Conservation (phyloP, 306 rosid species). For the barrel medic (Medicago truncatula) region MtrunA17r5.0-ANR NC_053044.1:37233501-37234000, state of each 20-base stretch:
- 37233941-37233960: background rate
- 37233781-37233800: background rate
- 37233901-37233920: conserved; percentile 27
- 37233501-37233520: background rate
- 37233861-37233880: background rate
- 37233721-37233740: background rate
- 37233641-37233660: background rate
- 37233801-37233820: background rate
- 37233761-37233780: background rate
- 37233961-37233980: background rate
- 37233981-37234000: conserved; percentile 15
- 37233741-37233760: background rate
- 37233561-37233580: background rate
- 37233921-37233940: background rate
- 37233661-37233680: background rate
- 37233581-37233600: background rate
- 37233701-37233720: background rate
- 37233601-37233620: background rate
- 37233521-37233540: background rate
- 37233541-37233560: background rate
- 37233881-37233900: conserved; percentile 8
- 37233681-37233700: background rate
- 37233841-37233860: background rate
- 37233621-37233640: background rate
- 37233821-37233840: background rate